A percentile compares a stretch with the other conserved stretches of the same genome.
These are phyloP conservation scores for Vaccinium darrowii DNA, from an alignment of 148 eudicot genomes.

Conservation along the genomic window DNA sequence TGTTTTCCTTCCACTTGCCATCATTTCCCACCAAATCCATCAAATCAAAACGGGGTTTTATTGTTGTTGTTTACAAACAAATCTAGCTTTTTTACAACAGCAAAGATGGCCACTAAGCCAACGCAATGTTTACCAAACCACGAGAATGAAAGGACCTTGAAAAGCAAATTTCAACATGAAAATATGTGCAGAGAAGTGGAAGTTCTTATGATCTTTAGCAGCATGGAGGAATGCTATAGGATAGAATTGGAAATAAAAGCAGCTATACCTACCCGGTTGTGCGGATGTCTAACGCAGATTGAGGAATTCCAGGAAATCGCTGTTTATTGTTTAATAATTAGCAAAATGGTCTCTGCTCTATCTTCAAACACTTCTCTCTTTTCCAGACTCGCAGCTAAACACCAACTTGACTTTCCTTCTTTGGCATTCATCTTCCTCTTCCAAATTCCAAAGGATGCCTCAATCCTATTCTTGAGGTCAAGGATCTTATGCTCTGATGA, in stretches of 20 bases:
- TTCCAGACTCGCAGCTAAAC: slow-evolving; percentile 59
- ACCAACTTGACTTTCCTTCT: slow-evolving; percentile 65
- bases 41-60: neutral
- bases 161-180: neutral
- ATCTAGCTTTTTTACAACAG: neutral
- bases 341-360: slow-evolving; percentile 59
- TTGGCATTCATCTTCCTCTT: slow-evolving; percentile 55
- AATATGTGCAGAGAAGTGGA: neutral
- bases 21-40: neutral
- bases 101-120: neutral
- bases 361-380: slow-evolving; percentile 75
- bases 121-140: neutral
- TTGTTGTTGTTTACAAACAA: neutral
- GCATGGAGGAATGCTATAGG: neutral
- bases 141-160: neutral
- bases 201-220: neutral
- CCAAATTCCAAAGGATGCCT: slow-evolving; percentile 73
- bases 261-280: slow-evolving; percentile 43
- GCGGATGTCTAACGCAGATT: slow-evolving; percentile 62
- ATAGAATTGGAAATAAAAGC: neutral
- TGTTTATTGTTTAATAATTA: slow-evolving; percentile 54
- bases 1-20: neutral
- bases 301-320: slow-evolving; percentile 58
- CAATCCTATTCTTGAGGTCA: slow-evolving; percentile 64
- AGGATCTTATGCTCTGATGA: slow-evolving; percentile 69